Base-by-base conservation (phyloP, 2,329 filamentous ascomycete species). In the Metarhizium rileyi region DNA sequence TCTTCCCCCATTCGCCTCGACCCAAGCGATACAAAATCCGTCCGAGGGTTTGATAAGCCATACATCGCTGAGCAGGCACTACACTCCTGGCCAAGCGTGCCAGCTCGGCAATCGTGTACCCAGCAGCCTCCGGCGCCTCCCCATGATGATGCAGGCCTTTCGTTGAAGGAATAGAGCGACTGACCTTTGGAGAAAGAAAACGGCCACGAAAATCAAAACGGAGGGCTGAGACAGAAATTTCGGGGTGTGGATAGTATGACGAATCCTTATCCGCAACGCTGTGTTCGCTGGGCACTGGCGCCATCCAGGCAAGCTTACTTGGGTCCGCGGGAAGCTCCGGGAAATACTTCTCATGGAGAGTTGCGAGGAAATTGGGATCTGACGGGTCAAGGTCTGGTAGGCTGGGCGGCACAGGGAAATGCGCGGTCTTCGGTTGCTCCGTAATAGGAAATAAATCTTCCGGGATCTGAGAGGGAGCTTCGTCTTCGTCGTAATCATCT, bases 141-240 rank as follows among this genome's bases (percentile, higher is more conserved):
- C 86, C 90, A 65, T 98, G 93, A 66, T 98, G 91, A 66, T 98
- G 93, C 14, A 98, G 76, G 0, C 93, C 93, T 52, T 84, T 80
- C 12, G 81, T 83, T 1, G 81, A 80, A 5, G 91, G 87, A 25
- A 97, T 82, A 2, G 78, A 73, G 49, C 90, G 77, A 25, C 89
- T 83, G 30, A 81, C 77, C 45, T 81, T 76, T 0, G 93, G 93
- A 0, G 91, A 81, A 12, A 98, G 75, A 3, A 98, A 75, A 0
- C 77, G 76, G 53, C 91, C 93, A 46, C 76, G 78, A 64, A 98
- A 95, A 63, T 90, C 86, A 72, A 97, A 98, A 50, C 93, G 86
- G 46, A 98, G 76, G 30, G 86, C 80, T 1, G 86, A 82, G 1
- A 90, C 75, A 30, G 85, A 74, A n/a, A 94, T 77, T 38, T 78